phyloP scores from a whole-genome alignment of 768 basidiomycete species.

The Tylopilus rubrobrunneus region DNA sequence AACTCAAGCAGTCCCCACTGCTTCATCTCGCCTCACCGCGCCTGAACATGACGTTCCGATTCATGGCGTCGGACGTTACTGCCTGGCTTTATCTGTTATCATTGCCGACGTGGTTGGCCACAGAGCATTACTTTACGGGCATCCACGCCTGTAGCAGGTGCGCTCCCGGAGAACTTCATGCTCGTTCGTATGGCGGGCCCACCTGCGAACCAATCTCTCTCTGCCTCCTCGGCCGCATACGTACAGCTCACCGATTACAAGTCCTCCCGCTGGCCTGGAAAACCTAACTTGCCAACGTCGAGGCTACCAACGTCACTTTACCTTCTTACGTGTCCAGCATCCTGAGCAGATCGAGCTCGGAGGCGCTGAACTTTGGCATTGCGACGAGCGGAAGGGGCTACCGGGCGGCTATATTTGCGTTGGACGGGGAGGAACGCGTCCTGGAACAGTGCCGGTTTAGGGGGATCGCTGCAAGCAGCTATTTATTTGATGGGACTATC shows the following conservation, averaged over 20 bases:
- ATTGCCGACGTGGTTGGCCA: constrained; percentile 4
- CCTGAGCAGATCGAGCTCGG: constrained; percentile 15
- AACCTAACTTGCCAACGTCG: constrained; percentile 36
- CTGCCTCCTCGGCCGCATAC: constrained; percentile 34
- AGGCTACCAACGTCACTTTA: constrained; percentile 23
- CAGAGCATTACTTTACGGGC: constrained; percentile 17
- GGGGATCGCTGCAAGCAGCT: constrained; percentile 50
- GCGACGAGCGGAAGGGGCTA: constrained; percentile 56
- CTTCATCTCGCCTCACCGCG: no score
- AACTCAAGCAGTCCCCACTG: no score
- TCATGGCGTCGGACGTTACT: neutral
- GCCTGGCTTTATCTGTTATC: constrained; percentile 12
- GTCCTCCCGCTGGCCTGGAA: constrained; percentile 39
- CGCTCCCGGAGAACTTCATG: constrained; percentile 20
- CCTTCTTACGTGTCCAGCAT: constrained; percentile 36
- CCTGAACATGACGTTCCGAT: neutral
- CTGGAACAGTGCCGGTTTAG: constrained; percentile 37
- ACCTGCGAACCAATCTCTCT: constrained; percentile 31
- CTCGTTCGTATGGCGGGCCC: constrained; percentile 29
- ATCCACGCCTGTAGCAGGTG: constrained; percentile 18
- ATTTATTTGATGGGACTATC: constrained; percentile 52
- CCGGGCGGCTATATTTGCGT: constrained; percentile 48
- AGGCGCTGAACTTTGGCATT: constrained; percentile 41
- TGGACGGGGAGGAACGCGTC: constrained; percentile 48
- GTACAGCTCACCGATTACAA: constrained; percentile 29